Evolutionary conservation across 192 early-diverging fungal species (phyloP).

Genomic region (Backusella tuberculispora): DNA sequence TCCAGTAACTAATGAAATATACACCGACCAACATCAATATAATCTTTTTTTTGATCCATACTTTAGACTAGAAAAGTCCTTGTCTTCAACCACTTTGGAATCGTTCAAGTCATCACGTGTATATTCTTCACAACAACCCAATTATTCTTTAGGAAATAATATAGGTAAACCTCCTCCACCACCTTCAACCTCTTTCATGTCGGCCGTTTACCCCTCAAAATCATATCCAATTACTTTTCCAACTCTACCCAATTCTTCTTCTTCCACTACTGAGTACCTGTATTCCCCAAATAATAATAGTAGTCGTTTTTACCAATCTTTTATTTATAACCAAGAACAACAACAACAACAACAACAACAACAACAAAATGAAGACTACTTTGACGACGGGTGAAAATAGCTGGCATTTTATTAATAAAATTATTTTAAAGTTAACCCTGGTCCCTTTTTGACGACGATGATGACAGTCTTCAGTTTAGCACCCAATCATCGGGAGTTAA

Average conservation of each 20-base stretch:
- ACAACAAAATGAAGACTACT: too few relatives aligned
- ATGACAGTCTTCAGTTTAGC: not conserved
- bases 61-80: not conserved
- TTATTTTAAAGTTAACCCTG: too few relatives aligned
- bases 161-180: too few relatives aligned
- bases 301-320: not conserved
- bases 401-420: too few relatives aligned
- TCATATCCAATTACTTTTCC: slow-evolving; percentile 18
- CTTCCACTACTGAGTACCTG: not conserved
- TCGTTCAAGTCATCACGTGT: not conserved
- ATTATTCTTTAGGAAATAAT: not conserved
- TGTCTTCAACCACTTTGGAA: not conserved
- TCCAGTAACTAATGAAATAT: slow-evolving; percentile 45
- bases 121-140: not conserved
- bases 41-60: slow-evolving; percentile 23
- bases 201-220: not conserved
- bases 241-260: not conserved
- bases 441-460: not conserved
- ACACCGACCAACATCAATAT: slow-evolving; percentile 30
- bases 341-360: too few relatives aligned
- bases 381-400: too few relatives aligned
- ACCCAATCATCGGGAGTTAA: not conserved
- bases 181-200: not conserved
- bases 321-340: too few relatives aligned
- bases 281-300: not conserved